Conservation (phyloP, 495 filamentous ascomycete genomes). For the Hypoxylon intermedium region DNA sequence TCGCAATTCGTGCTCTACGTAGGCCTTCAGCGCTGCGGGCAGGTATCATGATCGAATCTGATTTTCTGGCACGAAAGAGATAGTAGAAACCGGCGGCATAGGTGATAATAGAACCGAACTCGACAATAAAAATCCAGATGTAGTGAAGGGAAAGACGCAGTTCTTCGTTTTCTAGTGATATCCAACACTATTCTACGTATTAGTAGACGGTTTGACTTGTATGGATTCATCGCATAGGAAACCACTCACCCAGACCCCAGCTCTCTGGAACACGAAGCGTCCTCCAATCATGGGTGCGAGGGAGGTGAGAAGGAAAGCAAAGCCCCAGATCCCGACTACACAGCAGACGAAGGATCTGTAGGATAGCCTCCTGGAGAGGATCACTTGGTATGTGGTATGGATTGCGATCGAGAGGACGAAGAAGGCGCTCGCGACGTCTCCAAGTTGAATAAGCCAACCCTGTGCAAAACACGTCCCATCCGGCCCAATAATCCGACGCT, state of each 20-base stretch:
- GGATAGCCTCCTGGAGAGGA: slow-evolving; percentile 55
- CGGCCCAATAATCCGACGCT: slow-evolving; percentile 57
- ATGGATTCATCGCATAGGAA: too few species aligned
- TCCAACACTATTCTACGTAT: slow-evolving; percentile 59
- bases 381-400: slow-evolving; percentile 65
- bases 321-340: slow-evolving; percentile 58
- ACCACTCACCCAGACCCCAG: slow-evolving; percentile 60
- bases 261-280: slow-evolving; percentile 57
- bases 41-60: slow-evolving; percentile 20
- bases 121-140: slow-evolving; percentile 70
- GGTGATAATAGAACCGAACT: slow-evolving; percentile 66
- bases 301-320: slow-evolving; percentile 57
- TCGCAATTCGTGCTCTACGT: slow-evolving; percentile 27
- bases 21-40: slow-evolving; percentile 8
- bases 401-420: slow-evolving; percentile 67
- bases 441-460: slow-evolving; percentile 68
- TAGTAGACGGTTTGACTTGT: slow-evolving; percentile 10
- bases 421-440: slow-evolving; percentile 66
- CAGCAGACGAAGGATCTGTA: slow-evolving; percentile 52
- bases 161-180: slow-evolving; percentile 43
- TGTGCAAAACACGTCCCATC: slow-evolving; percentile 64
- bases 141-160: slow-evolving; percentile 68
- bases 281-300: slow-evolving; percentile 57
- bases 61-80: slow-evolving; percentile 52
- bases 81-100: slow-evolving; percentile 65